phyloP scores from a whole-genome alignment of 2,329 filamentous ascomycete species.

The Capronia epimyces region DNA sequence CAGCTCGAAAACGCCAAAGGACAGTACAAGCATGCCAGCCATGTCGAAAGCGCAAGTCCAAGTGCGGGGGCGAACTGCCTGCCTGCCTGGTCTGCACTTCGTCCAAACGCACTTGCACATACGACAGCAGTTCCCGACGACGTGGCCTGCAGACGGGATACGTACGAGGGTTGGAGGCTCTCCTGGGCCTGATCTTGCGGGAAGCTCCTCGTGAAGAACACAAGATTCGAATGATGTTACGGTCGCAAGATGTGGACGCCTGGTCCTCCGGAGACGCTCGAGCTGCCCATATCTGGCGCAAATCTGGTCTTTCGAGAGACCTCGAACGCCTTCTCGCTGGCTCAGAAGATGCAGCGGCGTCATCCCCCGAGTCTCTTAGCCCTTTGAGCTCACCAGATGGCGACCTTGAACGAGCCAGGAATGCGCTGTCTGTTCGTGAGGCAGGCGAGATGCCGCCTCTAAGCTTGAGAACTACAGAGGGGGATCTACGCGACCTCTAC shows the following conservation, averaged over 20 bases:
- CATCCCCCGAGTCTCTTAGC: background rate
- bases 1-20: slow-evolving; percentile 25
- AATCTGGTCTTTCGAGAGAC: slow-evolving; percentile 7
- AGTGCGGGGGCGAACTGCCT: slow-evolving; percentile 44
- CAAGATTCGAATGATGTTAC: background rate
- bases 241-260: background rate
- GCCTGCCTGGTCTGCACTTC: slow-evolving; percentile 44
- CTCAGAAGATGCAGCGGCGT: background rate
- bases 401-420: background rate
- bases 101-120: slow-evolving; percentile 10
- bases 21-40: slow-evolving; percentile 38
- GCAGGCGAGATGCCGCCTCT: background rate
- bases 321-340: slow-evolving; percentile 18
- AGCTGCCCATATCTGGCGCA: background rate
- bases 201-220: background rate
- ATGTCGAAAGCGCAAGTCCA: slow-evolving; percentile 45
- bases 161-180: slow-evolving; percentile 40
- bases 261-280: slow-evolving; percentile 17
- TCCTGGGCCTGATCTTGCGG: background rate
- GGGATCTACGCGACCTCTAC: background rate
- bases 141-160: slow-evolving; percentile 42
- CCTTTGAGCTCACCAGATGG: background rate
- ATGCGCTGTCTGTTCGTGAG: background rate
- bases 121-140: slow-evolving; percentile 34
- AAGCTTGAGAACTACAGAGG: background rate